These are phyloP conservation scores for Ceratocystis papillata DNA, from an alignment of 2,329 filamentous ascomycete genomes.

Conservation along the genomic window DNA sequence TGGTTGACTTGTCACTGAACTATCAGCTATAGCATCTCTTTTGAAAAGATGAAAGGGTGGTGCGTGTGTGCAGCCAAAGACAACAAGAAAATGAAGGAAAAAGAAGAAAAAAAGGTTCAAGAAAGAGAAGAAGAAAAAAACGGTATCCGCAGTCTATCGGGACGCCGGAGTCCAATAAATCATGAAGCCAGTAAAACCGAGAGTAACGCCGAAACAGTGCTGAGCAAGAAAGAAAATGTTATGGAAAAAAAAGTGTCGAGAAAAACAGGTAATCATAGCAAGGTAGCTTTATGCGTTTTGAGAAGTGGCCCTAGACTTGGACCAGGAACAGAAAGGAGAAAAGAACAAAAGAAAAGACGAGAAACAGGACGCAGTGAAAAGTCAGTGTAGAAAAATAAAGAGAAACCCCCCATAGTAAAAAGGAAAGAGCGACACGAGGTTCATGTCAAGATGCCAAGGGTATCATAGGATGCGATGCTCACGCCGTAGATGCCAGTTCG, in stretches of 20 bases:
- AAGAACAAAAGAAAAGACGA: conserved; percentile 10
- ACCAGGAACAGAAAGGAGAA: conserved; percentile 4
- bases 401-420: conserved; percentile 22
- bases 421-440: conserved; percentile 22
- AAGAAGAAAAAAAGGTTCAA: conserved; percentile 1
- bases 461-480: conserved; percentile 23
- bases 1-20: not conserved
- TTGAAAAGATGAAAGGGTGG: not conserved
- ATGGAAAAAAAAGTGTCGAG: conserved; percentile 7
- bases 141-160: conserved; percentile 19
- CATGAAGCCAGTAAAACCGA: conserved; percentile 20
- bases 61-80: not conserved
- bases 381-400: conserved; percentile 11
- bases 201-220: conserved; percentile 23
- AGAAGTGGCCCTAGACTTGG: conserved; percentile 4
- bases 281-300: conserved; percentile 15
- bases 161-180: conserved; percentile 19
- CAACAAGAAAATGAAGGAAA: conserved; percentile 14
- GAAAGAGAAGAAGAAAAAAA: conserved; percentile 11
- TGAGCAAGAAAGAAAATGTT: conserved; percentile 14
- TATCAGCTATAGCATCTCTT: not conserved
- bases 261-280: conserved; percentile 20
- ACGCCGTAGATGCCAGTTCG: conserved; percentile 22
- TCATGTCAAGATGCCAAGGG: conserved; percentile 21
- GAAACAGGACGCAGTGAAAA: conserved; percentile 5